These are phyloP conservation scores for Xylariaceae sp. DNA, from an alignment of 2,329 filamentous ascomycete genomes.

Conservation along the genomic window DNA sequence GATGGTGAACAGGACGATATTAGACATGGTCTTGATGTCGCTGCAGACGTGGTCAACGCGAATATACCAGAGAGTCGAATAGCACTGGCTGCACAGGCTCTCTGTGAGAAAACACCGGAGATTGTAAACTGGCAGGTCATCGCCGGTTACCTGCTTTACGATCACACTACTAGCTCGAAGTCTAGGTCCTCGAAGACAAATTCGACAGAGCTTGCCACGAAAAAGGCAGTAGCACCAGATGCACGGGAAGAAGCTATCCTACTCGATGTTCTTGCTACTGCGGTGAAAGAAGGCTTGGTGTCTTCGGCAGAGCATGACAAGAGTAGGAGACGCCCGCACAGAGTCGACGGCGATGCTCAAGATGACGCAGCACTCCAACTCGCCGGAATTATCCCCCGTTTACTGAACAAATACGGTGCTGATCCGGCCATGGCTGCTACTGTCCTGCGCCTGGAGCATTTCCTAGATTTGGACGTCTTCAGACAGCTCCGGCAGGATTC, in stretches of 20 bases:
- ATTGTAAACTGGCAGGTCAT: slow-evolving; percentile 84
- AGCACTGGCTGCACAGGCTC: slow-evolving; percentile 76
- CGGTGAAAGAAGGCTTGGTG: slow-evolving; percentile 70
- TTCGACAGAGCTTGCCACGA: slow-evolving; percentile 61
- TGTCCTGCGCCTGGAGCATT: slow-evolving; percentile 80
- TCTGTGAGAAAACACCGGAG: slow-evolving; percentile 78
- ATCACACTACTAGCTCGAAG: slow-evolving; percentile 69
- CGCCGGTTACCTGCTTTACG: slow-evolving; percentile 85
- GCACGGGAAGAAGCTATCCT: slow-evolving; percentile 78
- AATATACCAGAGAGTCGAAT: slow-evolving; percentile 74
- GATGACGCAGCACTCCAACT: slow-evolving; percentile 77
- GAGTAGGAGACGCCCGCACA: slow-evolving; percentile 53
- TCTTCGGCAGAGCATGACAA: slow-evolving; percentile 63
- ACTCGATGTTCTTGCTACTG: slow-evolving; percentile 79
- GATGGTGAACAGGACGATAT: slow-evolving; percentile 51
- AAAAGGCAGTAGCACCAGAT: slow-evolving; percentile 67
- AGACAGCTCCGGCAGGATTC: slow-evolving; percentile 85
- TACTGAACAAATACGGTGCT: slow-evolving; percentile 93
- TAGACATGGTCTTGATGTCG: slow-evolving; percentile 45
- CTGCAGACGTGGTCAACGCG: slow-evolving; percentile 56
- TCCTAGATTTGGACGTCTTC: slow-evolving; percentile 82
- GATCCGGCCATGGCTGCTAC: slow-evolving; percentile 79
- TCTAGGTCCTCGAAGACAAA: slow-evolving; percentile 51
- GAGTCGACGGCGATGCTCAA: slow-evolving; percentile 64
- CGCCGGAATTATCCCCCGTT: slow-evolving; percentile 72